Evolutionary conservation across 1,284 basidiomycete genomes (phyloP).

Genomic region (Fomitopsis betulina): DNA sequence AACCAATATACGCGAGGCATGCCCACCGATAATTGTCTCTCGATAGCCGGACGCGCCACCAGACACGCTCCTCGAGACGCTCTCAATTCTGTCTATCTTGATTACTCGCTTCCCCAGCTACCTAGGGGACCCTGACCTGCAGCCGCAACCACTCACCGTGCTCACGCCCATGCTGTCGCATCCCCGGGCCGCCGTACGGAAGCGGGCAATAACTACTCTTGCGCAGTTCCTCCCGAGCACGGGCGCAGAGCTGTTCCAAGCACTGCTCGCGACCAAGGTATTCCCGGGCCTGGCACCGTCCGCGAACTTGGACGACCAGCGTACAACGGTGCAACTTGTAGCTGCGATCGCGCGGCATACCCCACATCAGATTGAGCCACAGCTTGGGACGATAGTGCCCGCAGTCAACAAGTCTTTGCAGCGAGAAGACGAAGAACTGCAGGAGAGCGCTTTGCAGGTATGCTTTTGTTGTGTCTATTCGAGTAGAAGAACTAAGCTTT

Average conservation of each 20-base stretch:
- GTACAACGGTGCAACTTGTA: slow-evolving; percentile 78
- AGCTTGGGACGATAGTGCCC: slow-evolving; percentile 59
- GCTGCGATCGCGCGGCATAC: slow-evolving; percentile 74
- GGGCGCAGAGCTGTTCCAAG: slow-evolving; percentile 47
- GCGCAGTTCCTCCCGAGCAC: slow-evolving; percentile 77
- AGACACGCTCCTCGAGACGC: slow-evolving; percentile 83
- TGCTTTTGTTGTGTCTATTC: neutral
- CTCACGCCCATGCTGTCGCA: slow-evolving; percentile 77
- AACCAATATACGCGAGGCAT: neutral
- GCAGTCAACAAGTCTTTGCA: slow-evolving; percentile 63
- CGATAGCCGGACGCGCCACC: slow-evolving; percentile 64
- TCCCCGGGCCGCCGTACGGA: slow-evolving; percentile 79
- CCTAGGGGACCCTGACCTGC: slow-evolving; percentile 50
- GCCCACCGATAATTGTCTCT: neutral
- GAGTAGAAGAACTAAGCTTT: neutral
- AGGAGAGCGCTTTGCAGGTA: slow-evolving; percentile 75
- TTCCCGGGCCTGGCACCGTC: slow-evolving; percentile 54
- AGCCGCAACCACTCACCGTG: slow-evolving; percentile 61
- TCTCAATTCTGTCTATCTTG: slow-evolving; percentile 89
- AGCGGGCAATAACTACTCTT: slow-evolving; percentile 84
- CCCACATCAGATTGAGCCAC: slow-evolving; percentile 57
- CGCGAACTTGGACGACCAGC: slow-evolving; percentile 60
- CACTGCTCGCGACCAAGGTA: slow-evolving; percentile 53
- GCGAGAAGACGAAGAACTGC: slow-evolving; percentile 75
- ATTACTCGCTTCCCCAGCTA: slow-evolving; percentile 82